Evolutionary conservation across 2,329 filamentous ascomycete species (phyloP).

Genomic region (Golovinomyces cichoracearum): DNA sequence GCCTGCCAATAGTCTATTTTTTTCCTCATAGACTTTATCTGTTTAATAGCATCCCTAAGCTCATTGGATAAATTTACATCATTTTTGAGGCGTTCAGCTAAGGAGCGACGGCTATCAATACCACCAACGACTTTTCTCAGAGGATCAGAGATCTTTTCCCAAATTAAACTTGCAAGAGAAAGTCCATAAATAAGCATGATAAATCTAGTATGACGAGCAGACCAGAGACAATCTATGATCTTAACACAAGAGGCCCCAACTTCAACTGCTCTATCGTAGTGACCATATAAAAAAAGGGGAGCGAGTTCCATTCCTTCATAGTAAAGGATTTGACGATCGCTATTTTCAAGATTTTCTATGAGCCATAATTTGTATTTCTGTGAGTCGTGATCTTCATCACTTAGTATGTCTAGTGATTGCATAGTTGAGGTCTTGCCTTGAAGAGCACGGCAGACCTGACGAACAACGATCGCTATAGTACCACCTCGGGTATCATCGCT

Average conservation of each 20-base stretch:
- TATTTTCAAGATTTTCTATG: constrained; percentile 23
- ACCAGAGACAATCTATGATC: constrained; percentile 28
- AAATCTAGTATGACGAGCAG: constrained; percentile 29
- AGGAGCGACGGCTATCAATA: constrained; percentile 15
- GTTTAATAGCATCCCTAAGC: constrained; percentile 23
- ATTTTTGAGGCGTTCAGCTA: constrained; percentile 2
- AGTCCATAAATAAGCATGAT: constrained; percentile 35
- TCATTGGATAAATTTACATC: constrained; percentile 21
- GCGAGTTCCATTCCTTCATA: constrained; percentile 42
- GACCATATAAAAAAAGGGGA: constrained; percentile 35
- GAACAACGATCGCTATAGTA: constrained; percentile 36
- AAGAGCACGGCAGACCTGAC: constrained; percentile 41
- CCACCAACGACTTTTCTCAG: constrained; percentile 5
- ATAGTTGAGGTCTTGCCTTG: constrained; percentile 43
- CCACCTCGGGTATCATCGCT: constrained; percentile 44
- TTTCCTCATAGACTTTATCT: constrained; percentile 28
- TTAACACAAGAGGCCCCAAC: constrained; percentile 26
- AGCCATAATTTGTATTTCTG: constrained; percentile 33
- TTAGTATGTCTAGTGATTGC: constrained; percentile 27
- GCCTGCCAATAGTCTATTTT: constrained; percentile 37
- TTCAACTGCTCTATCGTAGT: constrained; percentile 32
- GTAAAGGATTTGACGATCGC: constrained; percentile 35
- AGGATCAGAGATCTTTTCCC: constrained; percentile 12
- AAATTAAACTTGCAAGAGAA: constrained; percentile 25
- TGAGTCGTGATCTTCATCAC: constrained; percentile 39